A percentile compares a stretch with the other conserved stretches of the same genome.
Conservation (phyloP, 2,329 filamentous ascomycete genomes). For the Bretziella fagacearum region DNA sequence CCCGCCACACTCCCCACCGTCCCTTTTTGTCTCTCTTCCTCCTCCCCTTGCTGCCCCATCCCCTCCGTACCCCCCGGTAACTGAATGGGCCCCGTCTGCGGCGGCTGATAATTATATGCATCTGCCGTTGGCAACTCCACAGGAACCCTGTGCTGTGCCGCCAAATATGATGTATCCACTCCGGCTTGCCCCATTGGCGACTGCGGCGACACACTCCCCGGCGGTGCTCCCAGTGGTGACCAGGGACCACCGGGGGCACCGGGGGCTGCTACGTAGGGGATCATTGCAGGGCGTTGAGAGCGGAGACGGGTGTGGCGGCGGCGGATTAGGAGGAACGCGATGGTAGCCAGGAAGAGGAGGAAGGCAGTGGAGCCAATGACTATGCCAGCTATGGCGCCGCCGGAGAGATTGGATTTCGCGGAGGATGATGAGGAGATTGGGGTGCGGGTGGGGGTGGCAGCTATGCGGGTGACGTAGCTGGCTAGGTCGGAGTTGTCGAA, state of each 20-base stretch:
- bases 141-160: slow-evolving; percentile 3
- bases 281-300: slow-evolving; percentile 11
- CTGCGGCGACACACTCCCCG: neutral
- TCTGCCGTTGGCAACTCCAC: slow-evolving; percentile 2
- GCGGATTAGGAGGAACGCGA: slow-evolving; percentile 21
- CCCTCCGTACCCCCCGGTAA: slow-evolving; percentile 1
- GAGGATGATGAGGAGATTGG: slow-evolving; percentile 1
- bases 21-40: neutral
- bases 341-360: slow-evolving; percentile 19
- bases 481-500: slow-evolving; percentile 35
- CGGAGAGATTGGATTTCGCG: slow-evolving; percentile 18
- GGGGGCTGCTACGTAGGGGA: slow-evolving; percentile 1
- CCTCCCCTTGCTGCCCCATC: neutral
- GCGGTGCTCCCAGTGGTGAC: neutral
- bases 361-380: slow-evolving; percentile 22
- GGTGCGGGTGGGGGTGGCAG: slow-evolving; percentile 28
- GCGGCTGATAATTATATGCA: slow-evolving; percentile 6
- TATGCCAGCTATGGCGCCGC: slow-evolving; percentile 29
- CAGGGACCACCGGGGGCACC: neutral
- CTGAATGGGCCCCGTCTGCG: slow-evolving; percentile 2
- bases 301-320: slow-evolving; percentile 17
- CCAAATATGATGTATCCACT: neutral
- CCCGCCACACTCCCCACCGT: neutral
- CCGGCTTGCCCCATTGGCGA: slow-evolving; percentile 5
- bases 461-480: slow-evolving; percentile 35